phyloP scores from a whole-genome alignment of 345 rosid species.

The Linum trigynum region DNA sequence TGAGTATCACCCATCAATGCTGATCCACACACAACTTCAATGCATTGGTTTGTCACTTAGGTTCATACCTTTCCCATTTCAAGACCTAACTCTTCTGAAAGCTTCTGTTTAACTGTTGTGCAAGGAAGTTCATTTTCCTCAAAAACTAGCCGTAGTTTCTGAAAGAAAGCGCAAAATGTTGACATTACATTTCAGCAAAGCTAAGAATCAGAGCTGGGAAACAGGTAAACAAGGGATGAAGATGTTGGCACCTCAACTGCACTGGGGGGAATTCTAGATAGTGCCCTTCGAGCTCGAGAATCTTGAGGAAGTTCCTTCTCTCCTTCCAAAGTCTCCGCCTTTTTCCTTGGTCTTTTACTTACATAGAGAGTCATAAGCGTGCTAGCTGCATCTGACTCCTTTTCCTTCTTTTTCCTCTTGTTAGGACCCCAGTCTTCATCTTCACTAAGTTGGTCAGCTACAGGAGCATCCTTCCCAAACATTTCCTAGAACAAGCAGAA shows the following conservation, averaged over 20 bases:
- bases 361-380: constrained; percentile 55
- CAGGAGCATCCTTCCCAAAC: constrained; percentile 86
- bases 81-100: constrained; percentile 76
- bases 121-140: constrained; percentile 92
- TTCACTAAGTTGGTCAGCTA: constrained; percentile 69
- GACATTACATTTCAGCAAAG: neutral
- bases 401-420: constrained; percentile 60
- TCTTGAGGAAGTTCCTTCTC: constrained; percentile 30
- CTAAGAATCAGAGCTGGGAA: neutral
- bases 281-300: constrained; percentile 39
- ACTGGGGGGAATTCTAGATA: constrained; percentile 56
- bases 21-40: neutral
- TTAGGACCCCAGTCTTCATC: constrained; percentile 99
- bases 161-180: constrained; percentile 23
- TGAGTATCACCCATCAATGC: neutral
- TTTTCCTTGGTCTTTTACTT: constrained; percentile 39
- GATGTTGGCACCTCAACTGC: constrained; percentile 67
- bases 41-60: neutral
- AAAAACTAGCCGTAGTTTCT: constrained; percentile 91
- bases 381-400: constrained; percentile 71
- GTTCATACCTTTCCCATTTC: constrained; percentile 64
- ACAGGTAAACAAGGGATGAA: constrained; percentile 10
- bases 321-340: constrained; percentile 26
- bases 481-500: constrained; percentile 53
- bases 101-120: constrained; percentile 56